These are phyloP conservation scores for Oidiodendron maius DNA, from an alignment of 495 filamentous ascomycete species.

Conservation along the genomic window DNA sequence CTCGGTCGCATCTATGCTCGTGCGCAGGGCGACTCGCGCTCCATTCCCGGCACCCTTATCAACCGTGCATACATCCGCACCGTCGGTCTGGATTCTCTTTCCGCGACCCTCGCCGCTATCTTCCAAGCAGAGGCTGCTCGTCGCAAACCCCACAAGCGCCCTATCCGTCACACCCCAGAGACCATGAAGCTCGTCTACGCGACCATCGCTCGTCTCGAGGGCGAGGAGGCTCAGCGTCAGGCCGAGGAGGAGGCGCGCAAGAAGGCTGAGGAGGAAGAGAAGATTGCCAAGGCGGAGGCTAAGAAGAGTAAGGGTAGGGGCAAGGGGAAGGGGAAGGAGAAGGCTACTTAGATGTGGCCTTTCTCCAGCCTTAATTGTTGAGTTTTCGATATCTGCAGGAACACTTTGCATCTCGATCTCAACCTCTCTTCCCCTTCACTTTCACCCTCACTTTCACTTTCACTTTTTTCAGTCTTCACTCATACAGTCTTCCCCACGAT, in stretches of 20 bases:
- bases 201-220: neutral
- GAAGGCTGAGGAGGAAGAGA: slow-evolving; percentile 5
- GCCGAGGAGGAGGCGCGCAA: too few relatives aligned
- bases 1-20: neutral
- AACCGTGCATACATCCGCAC: neutral
- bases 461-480: too few relatives aligned
- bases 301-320: neutral
- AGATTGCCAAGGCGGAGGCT: neutral
- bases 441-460: too few relatives aligned
- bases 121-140: neutral
- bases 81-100: neutral
- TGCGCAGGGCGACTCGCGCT: neutral
- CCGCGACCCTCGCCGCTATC: neutral
- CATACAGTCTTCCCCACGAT: too few relatives aligned
- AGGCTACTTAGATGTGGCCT: neutral
- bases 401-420: neutral
- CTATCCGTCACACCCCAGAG: neutral
- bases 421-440: neutral
- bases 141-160: neutral
- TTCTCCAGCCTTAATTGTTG: too few relatives aligned
- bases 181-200: neutral
- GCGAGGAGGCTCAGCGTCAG: too few relatives aligned
- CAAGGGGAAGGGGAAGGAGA: neutral
- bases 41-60: neutral
- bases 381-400: too few relatives aligned